Evolutionary conservation across 176 grass and related monocot genomes (phyloP), one percentile per base, ranked within the genome.

Genomic region (Hyparrhenia diplandra): DNA sequence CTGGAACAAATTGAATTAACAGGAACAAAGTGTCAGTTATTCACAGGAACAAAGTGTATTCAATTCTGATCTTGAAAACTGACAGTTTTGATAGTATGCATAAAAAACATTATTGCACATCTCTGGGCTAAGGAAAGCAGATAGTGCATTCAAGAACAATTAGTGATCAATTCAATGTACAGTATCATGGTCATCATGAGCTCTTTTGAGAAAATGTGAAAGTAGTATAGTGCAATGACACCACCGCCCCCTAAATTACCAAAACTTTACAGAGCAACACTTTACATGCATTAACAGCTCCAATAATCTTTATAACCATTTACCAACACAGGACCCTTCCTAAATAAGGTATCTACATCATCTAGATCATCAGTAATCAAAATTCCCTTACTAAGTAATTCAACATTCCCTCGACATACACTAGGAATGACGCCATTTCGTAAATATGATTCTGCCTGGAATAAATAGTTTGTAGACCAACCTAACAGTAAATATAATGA

Each of bases 1-100:
- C 94, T 97, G 71, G 47, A 85, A 69, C 73, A 87, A 67, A 57
- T 47, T 62, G 30, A 87, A 67, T 34, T 23, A 67, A 65, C 59
- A 82, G 21, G 21, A 37, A 29, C 63, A 64, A 42, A 67, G 2
- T 37, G 74, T 88, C 58, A 73, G 51, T 76, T 36, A 21, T n/a
- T n/a, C n/a, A n/a, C n/a, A n/a, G n/a, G n/a, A n/a, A n/a, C 45
- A 35, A n/a, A n/a, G n/a, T n/a, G 37, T 11, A 21, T 34, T 65
- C 41, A 69, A 29, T 35, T 82, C 46, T 47, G 8, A 52, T 66
- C 11, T 74, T 46, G 12, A 67, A 43, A 40, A 51, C 51, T 66
- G 13, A 30, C 49, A 81, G 6, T 52, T 69, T 29, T 55, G 66
- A 87, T 62, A 24, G 32, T 35, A 74, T 46, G 28, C 40, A 77